These are phyloP conservation scores for Rhynchospora breviuscula DNA, from an alignment of 176 grass and related monocot genomes.

Conservation along the genomic window DNA sequence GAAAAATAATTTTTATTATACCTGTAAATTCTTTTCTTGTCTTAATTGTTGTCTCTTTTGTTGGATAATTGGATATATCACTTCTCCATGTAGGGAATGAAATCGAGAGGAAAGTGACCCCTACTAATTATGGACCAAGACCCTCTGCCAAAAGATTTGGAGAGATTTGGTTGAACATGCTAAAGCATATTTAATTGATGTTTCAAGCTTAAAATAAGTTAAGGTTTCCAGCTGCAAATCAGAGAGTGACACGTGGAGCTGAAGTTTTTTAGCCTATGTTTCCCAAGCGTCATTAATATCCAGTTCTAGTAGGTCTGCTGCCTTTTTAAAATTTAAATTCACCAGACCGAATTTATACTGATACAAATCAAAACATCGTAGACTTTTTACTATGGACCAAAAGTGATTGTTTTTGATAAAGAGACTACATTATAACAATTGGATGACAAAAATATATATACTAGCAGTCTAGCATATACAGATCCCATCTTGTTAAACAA, in stretches of 20 bases:
- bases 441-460: no score
- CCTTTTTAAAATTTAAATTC: no score
- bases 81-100: not conserved
- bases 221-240: not conserved
- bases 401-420: no score
- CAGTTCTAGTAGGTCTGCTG: no score
- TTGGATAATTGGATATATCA: not conserved
- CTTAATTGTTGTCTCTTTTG: not conserved
- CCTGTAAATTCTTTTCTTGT: not conserved
- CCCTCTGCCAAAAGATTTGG: conserved; percentile 20
- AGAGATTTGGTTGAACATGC: conserved; percentile 5
- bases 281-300: not conserved
- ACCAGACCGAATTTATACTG: no score
- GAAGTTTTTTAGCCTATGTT: not conserved
- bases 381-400: no score
- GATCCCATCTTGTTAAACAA: no score
- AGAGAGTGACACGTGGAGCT: not conserved
- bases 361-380: no score
- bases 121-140: not conserved
- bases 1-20: no score
- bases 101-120: not conserved
- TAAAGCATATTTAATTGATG: not conserved
- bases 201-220: not conserved
- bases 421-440: no score
- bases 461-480: no score